phyloP scores from a whole-genome alignment of 345 rosid genomes.

The Hibiscus mutabilis region DNA sequence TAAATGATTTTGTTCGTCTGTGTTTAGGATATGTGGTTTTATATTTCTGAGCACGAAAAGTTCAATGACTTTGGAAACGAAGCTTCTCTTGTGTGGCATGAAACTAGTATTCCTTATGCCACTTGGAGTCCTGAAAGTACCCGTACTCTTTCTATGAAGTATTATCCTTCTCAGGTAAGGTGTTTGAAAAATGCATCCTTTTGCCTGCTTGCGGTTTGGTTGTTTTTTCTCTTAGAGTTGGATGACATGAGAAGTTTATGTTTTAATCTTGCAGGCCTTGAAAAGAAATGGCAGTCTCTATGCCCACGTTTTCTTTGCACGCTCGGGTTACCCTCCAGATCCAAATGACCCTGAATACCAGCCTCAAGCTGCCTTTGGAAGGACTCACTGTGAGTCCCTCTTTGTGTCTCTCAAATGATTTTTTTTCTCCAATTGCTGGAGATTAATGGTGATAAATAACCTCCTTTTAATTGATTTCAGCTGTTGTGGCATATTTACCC shows the following conservation, averaged over 20 bases:
- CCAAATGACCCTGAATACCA: conserved; percentile 87
- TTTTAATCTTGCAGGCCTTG: conserved; percentile 36
- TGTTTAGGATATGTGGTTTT: conserved; percentile 89
- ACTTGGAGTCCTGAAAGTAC: conserved; percentile 73
- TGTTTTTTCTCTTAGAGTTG: not conserved
- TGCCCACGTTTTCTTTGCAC: conserved; percentile 84
- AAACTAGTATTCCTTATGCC: conserved; percentile 82
- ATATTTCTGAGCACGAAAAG: not conserved
- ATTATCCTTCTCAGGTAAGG: conserved; percentile 86
- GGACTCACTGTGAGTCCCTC: conserved; percentile 58
- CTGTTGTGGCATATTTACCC: conserved; percentile 67
- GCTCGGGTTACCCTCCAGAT: conserved; percentile 77
- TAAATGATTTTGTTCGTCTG: conserved; percentile 6
- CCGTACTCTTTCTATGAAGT: conserved; percentile 52
- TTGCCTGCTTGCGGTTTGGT: not conserved
- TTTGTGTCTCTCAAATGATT: not conserved
- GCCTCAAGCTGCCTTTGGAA: conserved; percentile 59
- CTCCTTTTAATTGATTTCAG: conserved; percentile 37
- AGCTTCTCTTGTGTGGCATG: conserved; percentile 79
- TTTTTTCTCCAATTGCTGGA: not conserved
- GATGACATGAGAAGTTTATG: not conserved
- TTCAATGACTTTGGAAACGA: conserved; percentile 57
- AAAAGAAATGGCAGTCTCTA: conserved; percentile 79
- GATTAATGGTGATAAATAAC: not conserved
- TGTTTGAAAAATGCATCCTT: conserved; percentile 5